Evolutionary conservation across 208 protist genomes (phyloP).

Genomic region (Trypanosoma scelopori): DNA sequence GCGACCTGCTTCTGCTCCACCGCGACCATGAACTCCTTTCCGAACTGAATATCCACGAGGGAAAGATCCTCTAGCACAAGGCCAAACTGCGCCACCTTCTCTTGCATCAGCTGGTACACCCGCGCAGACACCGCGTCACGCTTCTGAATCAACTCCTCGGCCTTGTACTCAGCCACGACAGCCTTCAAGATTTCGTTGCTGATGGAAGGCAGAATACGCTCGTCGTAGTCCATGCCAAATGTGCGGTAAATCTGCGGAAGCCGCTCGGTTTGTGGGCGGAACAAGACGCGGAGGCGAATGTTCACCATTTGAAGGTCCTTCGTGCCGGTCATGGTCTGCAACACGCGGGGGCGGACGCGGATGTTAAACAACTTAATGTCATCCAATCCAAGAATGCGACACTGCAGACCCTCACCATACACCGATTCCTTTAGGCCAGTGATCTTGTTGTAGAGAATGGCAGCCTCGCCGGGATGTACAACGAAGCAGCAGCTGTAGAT

Average conservation of each 20-base stretch:
- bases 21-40: constrained; percentile 94
- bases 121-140: constrained; percentile 93
- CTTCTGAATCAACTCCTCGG: constrained; percentile 98
- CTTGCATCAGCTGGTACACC: constrained; percentile 92
- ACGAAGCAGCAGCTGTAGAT: constrained; percentile 92
- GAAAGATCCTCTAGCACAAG: constrained; percentile 97
- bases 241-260: constrained; percentile 90
- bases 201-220: constrained; percentile 98
- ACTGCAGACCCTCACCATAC: constrained; percentile 90
- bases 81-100: constrained; percentile 97
- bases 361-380: constrained; percentile 97
- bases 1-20: constrained; percentile 98
- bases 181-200: constrained; percentile 95
- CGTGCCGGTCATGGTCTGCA: constrained; percentile 92
- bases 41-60: constrained; percentile 96
- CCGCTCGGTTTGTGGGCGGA: constrained; percentile 79
- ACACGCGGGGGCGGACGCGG: constrained; percentile 84
- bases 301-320: constrained; percentile 95
- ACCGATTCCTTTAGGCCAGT: constrained; percentile 85
- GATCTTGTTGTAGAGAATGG: constrained; percentile 92
- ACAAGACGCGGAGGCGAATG: constrained; percentile 91
- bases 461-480: constrained; percentile 89
- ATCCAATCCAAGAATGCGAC: constrained; percentile 93
- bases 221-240: constrained; percentile 94
- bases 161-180: constrained; percentile 98